These are phyloP conservation scores for Lodderomyces orthopsilosis DNA, from an alignment of 1,139 yeast species.

Conservation along the genomic window DNA sequence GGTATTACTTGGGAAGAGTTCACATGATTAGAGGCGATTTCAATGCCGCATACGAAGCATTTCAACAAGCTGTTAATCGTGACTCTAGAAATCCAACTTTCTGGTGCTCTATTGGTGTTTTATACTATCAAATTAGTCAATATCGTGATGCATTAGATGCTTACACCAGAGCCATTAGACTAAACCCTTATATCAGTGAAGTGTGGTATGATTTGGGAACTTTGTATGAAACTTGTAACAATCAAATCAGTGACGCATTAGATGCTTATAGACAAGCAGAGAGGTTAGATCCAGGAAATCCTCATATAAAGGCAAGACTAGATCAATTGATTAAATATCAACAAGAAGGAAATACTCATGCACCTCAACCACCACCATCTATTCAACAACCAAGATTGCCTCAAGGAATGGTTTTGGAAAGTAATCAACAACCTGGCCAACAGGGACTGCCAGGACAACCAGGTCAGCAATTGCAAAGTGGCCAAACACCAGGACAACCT, in stretches of 20 bases:
- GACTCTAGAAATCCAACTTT: slow-evolving; percentile 96
- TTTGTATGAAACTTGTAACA: slow-evolving; percentile 92
- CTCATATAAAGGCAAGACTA: slow-evolving; percentile 88
- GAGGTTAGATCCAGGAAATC: slow-evolving; percentile 88
- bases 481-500: slow-evolving; percentile 10
- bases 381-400: slow-evolving; percentile 58
- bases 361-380: slow-evolving; percentile 68
- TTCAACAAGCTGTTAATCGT: slow-evolving; percentile 97
- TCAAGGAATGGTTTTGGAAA: slow-evolving; percentile 57
- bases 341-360: slow-evolving; percentile 67
- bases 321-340: slow-evolving; percentile 79
- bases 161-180: slow-evolving; percentile 90
- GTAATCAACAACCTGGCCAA: slow-evolving; percentile 34
- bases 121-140: slow-evolving; percentile 93
- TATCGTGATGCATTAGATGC: slow-evolving; percentile 97
- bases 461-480: slow-evolving; percentile 22
- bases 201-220: slow-evolving; percentile 99
- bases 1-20: slow-evolving; percentile 96
- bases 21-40: slow-evolving; percentile 96
- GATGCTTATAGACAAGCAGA: slow-evolving; percentile 98
- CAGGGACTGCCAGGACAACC: slow-evolving; percentile 20
- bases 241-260: slow-evolving; percentile 89
- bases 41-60: slow-evolving; percentile 95
- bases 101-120: slow-evolving; percentile 98
- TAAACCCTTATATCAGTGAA: slow-evolving; percentile 93